phyloP scores from a whole-genome alignment of 805 yeast genomes.

The Metschnikowia baotianmanensis region DNA sequence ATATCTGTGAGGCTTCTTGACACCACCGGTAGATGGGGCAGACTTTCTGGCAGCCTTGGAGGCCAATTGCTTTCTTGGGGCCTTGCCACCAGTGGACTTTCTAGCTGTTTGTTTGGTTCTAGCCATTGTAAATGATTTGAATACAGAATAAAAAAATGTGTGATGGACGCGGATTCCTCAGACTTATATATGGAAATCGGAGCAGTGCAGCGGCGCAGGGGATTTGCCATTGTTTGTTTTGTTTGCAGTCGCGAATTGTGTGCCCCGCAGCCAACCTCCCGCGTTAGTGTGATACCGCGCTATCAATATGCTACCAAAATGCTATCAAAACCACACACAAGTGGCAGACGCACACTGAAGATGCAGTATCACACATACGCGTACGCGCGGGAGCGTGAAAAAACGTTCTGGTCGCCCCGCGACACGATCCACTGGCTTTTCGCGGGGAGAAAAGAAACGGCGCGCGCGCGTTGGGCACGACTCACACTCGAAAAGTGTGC shows the following conservation, averaged over 20 bases:
- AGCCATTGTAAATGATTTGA: slow-evolving; percentile 52
- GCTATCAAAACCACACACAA: neutral
- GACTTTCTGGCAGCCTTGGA: slow-evolving; percentile 93
- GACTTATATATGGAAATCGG: slow-evolving; percentile 10
- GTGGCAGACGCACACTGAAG: slow-evolving; percentile 1
- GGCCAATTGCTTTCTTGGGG: slow-evolving; percentile 91
- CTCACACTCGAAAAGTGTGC: neutral
- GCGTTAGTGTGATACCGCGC: no score
- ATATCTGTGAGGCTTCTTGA: slow-evolving; percentile 92
- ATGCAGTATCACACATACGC: slow-evolving; percentile 9
- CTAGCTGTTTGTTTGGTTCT: slow-evolving; percentile 94
- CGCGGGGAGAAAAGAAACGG: neutral
- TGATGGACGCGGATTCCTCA: slow-evolving; percentile 1
- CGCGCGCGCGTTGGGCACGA: slow-evolving; percentile 1
- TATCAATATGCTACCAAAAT: neutral
- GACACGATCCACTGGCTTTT: slow-evolving; percentile 1
- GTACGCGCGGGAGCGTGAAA: slow-evolving; percentile 4
- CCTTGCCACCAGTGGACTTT: slow-evolving; percentile 95
- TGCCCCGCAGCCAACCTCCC: neutral
- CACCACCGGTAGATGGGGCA: slow-evolving; percentile 91
- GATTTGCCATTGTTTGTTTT: slow-evolving; percentile 2
- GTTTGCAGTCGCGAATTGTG: slow-evolving; percentile 8
- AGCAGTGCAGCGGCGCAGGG: slow-evolving; percentile 1
- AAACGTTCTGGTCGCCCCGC: neutral
- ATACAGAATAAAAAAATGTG: slow-evolving; percentile 1